Evolutionary conservation across 1,284 basidiomycete genomes (phyloP).

Genomic region (Ceratobasidium theobromae): DNA sequence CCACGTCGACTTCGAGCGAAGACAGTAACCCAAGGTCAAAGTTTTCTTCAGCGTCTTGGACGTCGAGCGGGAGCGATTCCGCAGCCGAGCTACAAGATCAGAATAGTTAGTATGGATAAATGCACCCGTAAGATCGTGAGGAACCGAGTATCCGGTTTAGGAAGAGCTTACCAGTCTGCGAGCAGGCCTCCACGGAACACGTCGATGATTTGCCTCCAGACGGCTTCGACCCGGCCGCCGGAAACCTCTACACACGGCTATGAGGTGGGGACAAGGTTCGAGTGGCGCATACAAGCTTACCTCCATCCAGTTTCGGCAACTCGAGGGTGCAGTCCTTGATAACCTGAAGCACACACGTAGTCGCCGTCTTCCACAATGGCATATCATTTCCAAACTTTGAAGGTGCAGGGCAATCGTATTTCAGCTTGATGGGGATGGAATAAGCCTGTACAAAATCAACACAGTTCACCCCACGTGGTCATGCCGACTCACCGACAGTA

Average conservation of each 20-base stretch:
- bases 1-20: conserved; percentile 74
- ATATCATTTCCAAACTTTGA: conserved; percentile 81
- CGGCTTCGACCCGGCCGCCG: conserved; percentile 63
- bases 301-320: conserved; percentile 51
- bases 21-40: conserved; percentile 84
- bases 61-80: conserved; percentile 58
- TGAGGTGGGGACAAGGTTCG: neutral
- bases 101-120: neutral
- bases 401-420: conserved; percentile 89
- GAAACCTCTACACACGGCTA: conserved; percentile 52
- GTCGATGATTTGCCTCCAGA: conserved; percentile 86
- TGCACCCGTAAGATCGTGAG: too few relatives aligned
- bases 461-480: conserved; percentile 23
- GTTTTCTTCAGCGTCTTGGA: conserved; percentile 78
- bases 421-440: conserved; percentile 87
- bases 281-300: conserved; percentile 42
- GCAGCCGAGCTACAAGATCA: conserved; percentile 49
- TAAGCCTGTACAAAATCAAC: conserved; percentile 60
- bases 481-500: conserved; percentile 66
- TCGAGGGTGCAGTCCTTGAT: conserved; percentile 63
- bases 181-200: conserved; percentile 79
- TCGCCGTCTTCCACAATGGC: conserved; percentile 92
- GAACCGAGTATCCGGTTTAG: neutral
- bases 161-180: conserved; percentile 71
- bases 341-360: conserved; percentile 65